Percentiles rank a stretch among this genome's conserved stretches.
These are phyloP conservation scores for Metarhizium humberi DNA, from an alignment of 2,329 filamentous ascomycete genomes.

Conservation along the genomic window DNA sequence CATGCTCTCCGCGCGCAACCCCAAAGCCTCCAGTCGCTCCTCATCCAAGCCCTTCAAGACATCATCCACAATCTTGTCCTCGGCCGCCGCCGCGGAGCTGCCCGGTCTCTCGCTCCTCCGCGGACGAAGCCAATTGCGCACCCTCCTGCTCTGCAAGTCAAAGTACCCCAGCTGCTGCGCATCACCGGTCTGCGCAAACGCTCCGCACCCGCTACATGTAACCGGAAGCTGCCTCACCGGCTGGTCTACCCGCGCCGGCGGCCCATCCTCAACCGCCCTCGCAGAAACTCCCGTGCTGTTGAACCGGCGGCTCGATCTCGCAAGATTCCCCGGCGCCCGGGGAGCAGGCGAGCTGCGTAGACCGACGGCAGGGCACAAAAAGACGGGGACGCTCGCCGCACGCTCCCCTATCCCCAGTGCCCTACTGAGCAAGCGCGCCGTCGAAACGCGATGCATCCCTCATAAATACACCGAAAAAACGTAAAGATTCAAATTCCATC, in stretches of 20 bases:
- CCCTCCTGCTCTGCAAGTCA: slow-evolving; percentile 38
- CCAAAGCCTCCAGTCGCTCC: slow-evolving; percentile 33
- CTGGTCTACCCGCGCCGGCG: not conserved
- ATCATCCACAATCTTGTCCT: slow-evolving; percentile 38
- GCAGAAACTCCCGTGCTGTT: slow-evolving; percentile 18
- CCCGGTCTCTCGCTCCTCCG: slow-evolving; percentile 7
- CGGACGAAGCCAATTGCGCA: slow-evolving; percentile 35
- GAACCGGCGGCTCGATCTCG: not conserved
- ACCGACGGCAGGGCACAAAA: slow-evolving; percentile 36
- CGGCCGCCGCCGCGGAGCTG: slow-evolving; percentile 20
- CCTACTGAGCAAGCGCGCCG: slow-evolving; percentile 32
- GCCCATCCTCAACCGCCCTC: slow-evolving; percentile 1
- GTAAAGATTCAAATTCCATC: too few relatives aligned
- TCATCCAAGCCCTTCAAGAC: slow-evolving; percentile 33
- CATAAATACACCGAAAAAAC: not conserved
- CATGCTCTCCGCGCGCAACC: slow-evolving; percentile 33
- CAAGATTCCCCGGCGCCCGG: slow-evolving; percentile 11
- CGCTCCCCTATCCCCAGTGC: slow-evolving; percentile 33
- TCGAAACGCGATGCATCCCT: slow-evolving; percentile 34
- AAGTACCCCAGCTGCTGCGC: slow-evolving; percentile 48
- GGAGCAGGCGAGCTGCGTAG: slow-evolving; percentile 6
- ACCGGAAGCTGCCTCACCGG: slow-evolving; percentile 33
- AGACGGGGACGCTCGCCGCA: slow-evolving; percentile 32
- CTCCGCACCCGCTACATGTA: slow-evolving; percentile 57
- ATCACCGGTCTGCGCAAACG: slow-evolving; percentile 47